These are phyloP conservation scores for Venturia aucupariae DNA, from an alignment of 2,329 filamentous ascomycete genomes.

Conservation along the genomic window DNA sequence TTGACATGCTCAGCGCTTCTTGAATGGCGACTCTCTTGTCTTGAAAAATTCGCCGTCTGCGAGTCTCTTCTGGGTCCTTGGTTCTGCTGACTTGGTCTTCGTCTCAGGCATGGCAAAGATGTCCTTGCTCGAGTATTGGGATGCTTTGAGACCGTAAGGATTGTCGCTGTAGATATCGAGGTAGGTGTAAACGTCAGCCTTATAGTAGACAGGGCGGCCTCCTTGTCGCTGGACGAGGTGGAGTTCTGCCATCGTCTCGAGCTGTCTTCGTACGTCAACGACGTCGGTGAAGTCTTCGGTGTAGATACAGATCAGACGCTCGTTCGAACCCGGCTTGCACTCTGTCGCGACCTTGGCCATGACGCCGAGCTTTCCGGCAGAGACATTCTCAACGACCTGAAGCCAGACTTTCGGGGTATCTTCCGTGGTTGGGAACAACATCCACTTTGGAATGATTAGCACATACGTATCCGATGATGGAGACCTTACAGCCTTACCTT, in stretches of 20 bases:
- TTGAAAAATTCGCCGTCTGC: background rate
- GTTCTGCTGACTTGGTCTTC: background rate
- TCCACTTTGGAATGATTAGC: constrained; percentile 47
- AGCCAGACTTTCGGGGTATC: constrained; percentile 58
- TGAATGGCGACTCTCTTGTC: background rate
- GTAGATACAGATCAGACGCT: constrained; percentile 65
- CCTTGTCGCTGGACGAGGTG: constrained; percentile 42
- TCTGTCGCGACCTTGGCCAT: constrained; percentile 63
- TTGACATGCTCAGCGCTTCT: background rate
- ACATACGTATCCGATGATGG: background rate
- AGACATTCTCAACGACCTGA: constrained; percentile 56
- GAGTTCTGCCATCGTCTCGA: constrained; percentile 52
- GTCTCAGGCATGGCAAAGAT: constrained; percentile 19
- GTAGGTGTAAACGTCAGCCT: constrained; percentile 51
- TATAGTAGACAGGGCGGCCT: constrained; percentile 60
- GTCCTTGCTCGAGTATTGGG: constrained; percentile 34
- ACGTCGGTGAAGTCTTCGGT: constrained; percentile 64
- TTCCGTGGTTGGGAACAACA: constrained; percentile 53
- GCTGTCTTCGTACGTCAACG: constrained; percentile 59
- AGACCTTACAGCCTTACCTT: constrained; percentile 43
- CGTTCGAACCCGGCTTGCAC: constrained; percentile 25
- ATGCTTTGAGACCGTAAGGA: constrained; percentile 33
- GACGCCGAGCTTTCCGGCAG: constrained; percentile 59
- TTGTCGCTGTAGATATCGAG: constrained; percentile 33
- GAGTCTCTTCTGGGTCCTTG: constrained; percentile 4